Conservation (phyloP, 495 filamentous ascomycete genomes). For the Aspergillus nidulans region DNA sequence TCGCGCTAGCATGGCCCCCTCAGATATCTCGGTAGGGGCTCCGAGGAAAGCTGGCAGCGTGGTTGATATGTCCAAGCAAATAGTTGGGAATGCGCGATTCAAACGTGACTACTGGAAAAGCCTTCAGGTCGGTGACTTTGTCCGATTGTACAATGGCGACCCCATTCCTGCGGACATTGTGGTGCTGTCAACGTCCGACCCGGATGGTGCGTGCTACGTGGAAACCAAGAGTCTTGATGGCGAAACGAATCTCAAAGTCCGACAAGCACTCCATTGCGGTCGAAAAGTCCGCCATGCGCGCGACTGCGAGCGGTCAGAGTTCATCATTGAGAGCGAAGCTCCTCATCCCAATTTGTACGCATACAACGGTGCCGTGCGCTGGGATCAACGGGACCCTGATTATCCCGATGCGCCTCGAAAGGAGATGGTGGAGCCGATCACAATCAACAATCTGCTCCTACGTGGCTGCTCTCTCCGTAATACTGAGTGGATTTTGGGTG, state of each 20-base stretch:
- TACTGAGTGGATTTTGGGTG: constrained; percentile 92
- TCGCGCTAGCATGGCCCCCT: constrained; percentile 28
- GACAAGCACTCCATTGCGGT: constrained; percentile 83
- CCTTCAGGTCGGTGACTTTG: constrained; percentile 92
- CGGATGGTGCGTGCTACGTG: constrained; percentile 92
- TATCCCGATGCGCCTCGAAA: constrained; percentile 54
- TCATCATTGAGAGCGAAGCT: constrained; percentile 83
- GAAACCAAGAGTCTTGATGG: constrained; percentile 98
- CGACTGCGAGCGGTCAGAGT: constrained; percentile 85
- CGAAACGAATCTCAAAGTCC: constrained; percentile 96
- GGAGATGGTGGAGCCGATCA: constrained; percentile 86
- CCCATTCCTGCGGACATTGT: constrained; percentile 93
- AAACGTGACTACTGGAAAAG: constrained; percentile 95
- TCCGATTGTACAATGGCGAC: constrained; percentile 94
- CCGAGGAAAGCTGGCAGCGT: constrained; percentile 59
- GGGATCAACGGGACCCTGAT: constrained; percentile 68
- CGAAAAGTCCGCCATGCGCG: constrained; percentile 80
- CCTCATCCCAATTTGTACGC: constrained; percentile 92
- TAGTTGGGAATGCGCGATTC: constrained; percentile 66
- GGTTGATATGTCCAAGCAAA: constrained; percentile 55
- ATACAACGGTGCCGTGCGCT: constrained; percentile 84
- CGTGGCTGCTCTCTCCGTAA: constrained; percentile 91
- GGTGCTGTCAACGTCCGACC: constrained; percentile 91
- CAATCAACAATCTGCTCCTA: constrained; percentile 91
- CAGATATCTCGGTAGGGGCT: constrained; percentile 16